phyloP scores from a whole-genome alignment of 345 rosid species.

The Mangifera indica region DNA sequence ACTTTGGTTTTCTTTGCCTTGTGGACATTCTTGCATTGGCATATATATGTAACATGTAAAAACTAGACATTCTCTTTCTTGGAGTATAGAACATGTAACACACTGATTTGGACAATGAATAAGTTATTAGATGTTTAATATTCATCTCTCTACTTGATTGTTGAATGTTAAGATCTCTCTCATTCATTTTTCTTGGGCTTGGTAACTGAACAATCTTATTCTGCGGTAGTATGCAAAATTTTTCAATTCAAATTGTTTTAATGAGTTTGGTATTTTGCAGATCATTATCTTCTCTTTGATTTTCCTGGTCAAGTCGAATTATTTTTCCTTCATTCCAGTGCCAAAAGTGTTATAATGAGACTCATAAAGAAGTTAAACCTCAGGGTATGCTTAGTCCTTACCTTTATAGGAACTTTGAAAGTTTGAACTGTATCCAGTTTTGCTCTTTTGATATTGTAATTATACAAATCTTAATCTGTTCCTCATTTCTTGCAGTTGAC shows the following conservation, averaged over 20 bases:
- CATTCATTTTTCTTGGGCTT: background rate
- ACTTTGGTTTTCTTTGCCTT: background rate
- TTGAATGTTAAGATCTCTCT: background rate
- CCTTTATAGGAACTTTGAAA: background rate
- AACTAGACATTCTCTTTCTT: background rate
- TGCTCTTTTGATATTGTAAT: conserved; percentile 15
- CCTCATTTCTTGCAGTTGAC: conserved; percentile 59
- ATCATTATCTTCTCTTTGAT: conserved; percentile 91
- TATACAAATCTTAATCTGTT: conserved; percentile 19
- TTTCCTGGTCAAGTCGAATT: conserved; percentile 98
- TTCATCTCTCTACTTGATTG: background rate
- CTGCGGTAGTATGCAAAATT: background rate
- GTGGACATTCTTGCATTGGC: background rate
- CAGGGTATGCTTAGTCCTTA: conserved; percentile 52
- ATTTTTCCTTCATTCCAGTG: conserved; percentile 76
- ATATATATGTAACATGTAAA: background rate
- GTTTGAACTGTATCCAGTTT: conserved; percentile 4
- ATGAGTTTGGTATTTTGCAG: conserved; percentile 46
- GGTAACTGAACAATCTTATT: background rate
- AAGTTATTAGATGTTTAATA: background rate
- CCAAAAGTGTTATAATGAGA: conserved; percentile 67
- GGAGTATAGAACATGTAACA: background rate
- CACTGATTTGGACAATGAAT: background rate
- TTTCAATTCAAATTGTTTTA: conserved; percentile 11
- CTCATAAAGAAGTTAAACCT: conserved; percentile 78